Evolutionary conservation across 164 flowering plant genomes (phyloP).

Genomic region (Macadamia tetraphylla): DNA sequence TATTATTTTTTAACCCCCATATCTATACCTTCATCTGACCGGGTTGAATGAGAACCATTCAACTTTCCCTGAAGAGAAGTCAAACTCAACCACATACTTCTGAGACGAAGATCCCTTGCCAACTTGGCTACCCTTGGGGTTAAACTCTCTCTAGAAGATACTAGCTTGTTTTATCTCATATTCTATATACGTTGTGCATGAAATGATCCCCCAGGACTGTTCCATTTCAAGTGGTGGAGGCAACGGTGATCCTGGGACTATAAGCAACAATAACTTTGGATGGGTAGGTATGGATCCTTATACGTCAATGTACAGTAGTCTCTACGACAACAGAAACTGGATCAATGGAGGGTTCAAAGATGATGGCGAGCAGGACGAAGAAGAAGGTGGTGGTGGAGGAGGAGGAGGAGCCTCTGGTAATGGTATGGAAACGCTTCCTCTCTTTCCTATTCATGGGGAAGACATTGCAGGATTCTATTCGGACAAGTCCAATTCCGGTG

Average conservation of each 20-base stretch:
- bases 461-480: constrained; percentile 24
- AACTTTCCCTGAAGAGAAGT: no score
- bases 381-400: no score
- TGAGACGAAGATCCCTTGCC: no score
- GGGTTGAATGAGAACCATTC: no score
- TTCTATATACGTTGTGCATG: no score
- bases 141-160: no score
- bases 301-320: constrained; percentile 22
- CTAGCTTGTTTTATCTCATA: background rate
- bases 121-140: no score
- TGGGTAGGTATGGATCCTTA: constrained; percentile 45
- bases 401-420: constrained; percentile 3
- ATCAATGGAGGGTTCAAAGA: background rate
- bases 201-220: constrained; percentile 43
- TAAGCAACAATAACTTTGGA: constrained; percentile 30
- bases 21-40: no score
- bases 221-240: constrained; percentile 45
- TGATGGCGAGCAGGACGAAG: constrained; percentile 3
- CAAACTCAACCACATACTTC: no score
- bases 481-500: constrained; percentile 12
- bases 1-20: no score
- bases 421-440: constrained; percentile 70
- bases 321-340: constrained; percentile 25
- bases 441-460: constrained; percentile 74
- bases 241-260: constrained; percentile 20